These are phyloP conservation scores for Yamadazyma blattariae DNA, from an alignment of 1,139 yeast species.

Conservation along the genomic window DNA sequence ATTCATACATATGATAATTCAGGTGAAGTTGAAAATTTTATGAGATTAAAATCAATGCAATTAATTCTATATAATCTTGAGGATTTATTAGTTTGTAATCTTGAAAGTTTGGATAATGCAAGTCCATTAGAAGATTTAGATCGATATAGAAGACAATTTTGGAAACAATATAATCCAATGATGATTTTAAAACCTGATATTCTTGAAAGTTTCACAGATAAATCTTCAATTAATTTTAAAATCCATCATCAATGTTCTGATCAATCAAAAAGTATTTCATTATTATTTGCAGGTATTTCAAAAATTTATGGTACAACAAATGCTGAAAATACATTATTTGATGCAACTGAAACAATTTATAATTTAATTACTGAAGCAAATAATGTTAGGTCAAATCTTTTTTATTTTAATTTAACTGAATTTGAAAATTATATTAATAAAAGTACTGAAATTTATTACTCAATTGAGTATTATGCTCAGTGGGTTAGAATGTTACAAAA, in stretches of 20 bases:
- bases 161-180: slow-evolving; percentile 1
- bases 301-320: background rate
- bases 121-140: background rate
- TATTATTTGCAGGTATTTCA: background rate
- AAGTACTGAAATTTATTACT: background rate
- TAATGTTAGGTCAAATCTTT: background rate
- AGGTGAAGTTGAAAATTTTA: background rate
- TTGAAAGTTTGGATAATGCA: background rate
- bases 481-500: slow-evolving; percentile 4
- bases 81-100: background rate
- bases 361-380: background rate
- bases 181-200: background rate
- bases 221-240: background rate
- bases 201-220: background rate
- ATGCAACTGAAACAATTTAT: background rate
- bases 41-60: slow-evolving; percentile 2
- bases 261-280: slow-evolving; percentile 2
- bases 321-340: background rate
- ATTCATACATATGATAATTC: background rate
- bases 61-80: background rate
- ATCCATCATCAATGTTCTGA: slow-evolving; percentile 3
- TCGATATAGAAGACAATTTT: background rate
- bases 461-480: slow-evolving; percentile 1
- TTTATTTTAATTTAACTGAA: background rate
- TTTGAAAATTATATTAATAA: slow-evolving; percentile 1